phyloP scores from a whole-genome alignment of 345 rosid species.

The Triadica sebifera region DNA sequence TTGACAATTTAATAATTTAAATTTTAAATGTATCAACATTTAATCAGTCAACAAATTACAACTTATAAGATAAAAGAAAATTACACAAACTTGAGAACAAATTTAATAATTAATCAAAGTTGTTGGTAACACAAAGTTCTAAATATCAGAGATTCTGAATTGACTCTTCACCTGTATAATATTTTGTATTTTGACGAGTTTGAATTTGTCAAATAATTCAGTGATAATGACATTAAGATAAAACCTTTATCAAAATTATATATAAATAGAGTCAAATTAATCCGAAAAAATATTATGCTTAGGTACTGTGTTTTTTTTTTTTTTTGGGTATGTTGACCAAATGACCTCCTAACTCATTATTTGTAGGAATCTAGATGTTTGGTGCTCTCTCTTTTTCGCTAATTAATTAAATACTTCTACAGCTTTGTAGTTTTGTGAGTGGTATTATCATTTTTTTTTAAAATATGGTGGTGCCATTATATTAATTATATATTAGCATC shows the following conservation, averaged over 20 bases:
- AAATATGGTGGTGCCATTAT: too few relatives aligned
- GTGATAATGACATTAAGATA: conserved; percentile 10
- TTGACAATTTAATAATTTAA: too few relatives aligned
- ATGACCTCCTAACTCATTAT: not conserved
- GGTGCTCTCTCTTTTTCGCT: conserved; percentile 4
- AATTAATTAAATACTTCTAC: not conserved
- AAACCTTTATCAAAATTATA: not conserved
- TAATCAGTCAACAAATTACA: too few relatives aligned
- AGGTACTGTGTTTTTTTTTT: too few relatives aligned
- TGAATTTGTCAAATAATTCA: not conserved
- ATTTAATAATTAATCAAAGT: not conserved
- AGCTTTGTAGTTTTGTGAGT: too few relatives aligned
- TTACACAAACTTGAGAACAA: too few relatives aligned
- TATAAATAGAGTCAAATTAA: not conserved
- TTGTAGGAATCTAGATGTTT: not conserved
- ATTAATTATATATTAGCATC: too few relatives aligned
- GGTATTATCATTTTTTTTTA: too few relatives aligned
- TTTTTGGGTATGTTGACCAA: too few relatives aligned
- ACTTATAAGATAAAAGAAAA: too few relatives aligned
- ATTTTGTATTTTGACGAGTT: not conserved
- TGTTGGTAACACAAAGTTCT: not conserved
- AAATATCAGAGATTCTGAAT: not conserved
- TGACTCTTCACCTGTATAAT: not conserved
- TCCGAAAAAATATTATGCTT: not conserved
- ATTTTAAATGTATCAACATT: too few relatives aligned